Conservation (phyloP, 164 flowering plant species). For the Piper betle region DNA sequence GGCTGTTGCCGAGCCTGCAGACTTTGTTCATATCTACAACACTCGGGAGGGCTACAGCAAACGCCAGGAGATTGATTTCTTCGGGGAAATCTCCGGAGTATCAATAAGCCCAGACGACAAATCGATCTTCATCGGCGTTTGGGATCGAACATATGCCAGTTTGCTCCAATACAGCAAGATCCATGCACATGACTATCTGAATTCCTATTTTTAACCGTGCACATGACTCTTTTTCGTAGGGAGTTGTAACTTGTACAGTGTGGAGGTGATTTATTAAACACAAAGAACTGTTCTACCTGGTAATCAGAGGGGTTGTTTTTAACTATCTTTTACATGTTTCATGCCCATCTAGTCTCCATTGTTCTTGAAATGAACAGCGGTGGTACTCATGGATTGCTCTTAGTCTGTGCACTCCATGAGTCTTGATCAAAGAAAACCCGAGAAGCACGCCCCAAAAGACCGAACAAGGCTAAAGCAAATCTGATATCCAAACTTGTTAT, state of each 20-base stretch:
- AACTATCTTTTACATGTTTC: no score
- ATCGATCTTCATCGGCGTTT: conserved; percentile 44
- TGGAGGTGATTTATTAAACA: no score
- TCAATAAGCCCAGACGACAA: conserved; percentile 52
- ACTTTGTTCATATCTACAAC: conserved; percentile 47
- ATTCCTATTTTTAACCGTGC: conserved; percentile 21
- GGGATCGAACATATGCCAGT: conserved; percentile 64
- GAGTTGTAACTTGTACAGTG: not conserved
- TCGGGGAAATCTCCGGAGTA: conserved; percentile 59
- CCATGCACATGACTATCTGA: conserved; percentile 33
- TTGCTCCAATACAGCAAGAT: conserved; percentile 41
- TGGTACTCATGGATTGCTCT: no score
- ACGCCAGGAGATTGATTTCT: conserved; percentile 59
- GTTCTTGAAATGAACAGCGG: no score
- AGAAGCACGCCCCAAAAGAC: not conserved
- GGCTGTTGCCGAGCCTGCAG: conserved; percentile 59
- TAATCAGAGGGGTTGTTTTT: no score
- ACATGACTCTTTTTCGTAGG: not conserved
- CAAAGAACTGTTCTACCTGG: no score
- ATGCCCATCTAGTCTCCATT: no score
- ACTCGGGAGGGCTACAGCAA: conserved; percentile 26
- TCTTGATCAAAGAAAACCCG: no score
- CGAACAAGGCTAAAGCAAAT: no score
- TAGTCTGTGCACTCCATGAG: no score
- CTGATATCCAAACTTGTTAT: not conserved